These are phyloP conservation scores for Leccinum obscurum DNA, from an alignment of 768 basidiomycete genomes.

Conservation along the genomic window DNA sequence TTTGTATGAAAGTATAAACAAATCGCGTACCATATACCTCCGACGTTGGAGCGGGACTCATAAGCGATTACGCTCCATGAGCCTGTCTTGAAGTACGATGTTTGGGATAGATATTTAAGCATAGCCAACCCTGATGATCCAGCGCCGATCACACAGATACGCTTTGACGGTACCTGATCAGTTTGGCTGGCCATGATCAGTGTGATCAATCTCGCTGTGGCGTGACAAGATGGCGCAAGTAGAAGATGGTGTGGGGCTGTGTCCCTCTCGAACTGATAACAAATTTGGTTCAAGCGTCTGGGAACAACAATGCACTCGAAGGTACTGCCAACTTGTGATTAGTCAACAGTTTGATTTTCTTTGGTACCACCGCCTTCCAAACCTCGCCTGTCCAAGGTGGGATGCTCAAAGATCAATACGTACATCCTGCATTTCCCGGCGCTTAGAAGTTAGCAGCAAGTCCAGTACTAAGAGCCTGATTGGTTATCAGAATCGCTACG, in stretches of 20 bases:
- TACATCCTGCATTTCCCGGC: neutral
- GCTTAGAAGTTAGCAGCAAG: neutral
- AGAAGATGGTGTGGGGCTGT: neutral
- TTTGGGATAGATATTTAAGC: constrained; percentile 63
- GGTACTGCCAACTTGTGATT: neutral
- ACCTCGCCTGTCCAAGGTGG: neutral
- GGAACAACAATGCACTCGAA: neutral
- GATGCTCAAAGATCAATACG: neutral
- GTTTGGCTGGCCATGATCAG: constrained; percentile 7
- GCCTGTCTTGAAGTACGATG: constrained; percentile 53
- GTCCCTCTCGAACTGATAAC: neutral
- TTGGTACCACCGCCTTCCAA: neutral
- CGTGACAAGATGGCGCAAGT: neutral
- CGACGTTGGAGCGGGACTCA: constrained; percentile 64
- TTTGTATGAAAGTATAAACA: neutral
- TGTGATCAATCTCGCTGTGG: neutral
- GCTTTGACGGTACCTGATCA: constrained; percentile 24
- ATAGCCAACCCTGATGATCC: constrained; percentile 75
- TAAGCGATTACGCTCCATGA: constrained; percentile 63
- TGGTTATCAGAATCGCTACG: neutral
- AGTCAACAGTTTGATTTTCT: neutral
- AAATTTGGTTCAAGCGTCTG: too few relatives aligned
- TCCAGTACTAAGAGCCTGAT: too few relatives aligned
- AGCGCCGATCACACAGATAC: constrained; percentile 72
- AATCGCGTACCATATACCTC: constrained; percentile 70